Conservation (phyloP, 2,329 filamentous ascomycete genomes). For the Orbilia ellipsospora region DNA sequence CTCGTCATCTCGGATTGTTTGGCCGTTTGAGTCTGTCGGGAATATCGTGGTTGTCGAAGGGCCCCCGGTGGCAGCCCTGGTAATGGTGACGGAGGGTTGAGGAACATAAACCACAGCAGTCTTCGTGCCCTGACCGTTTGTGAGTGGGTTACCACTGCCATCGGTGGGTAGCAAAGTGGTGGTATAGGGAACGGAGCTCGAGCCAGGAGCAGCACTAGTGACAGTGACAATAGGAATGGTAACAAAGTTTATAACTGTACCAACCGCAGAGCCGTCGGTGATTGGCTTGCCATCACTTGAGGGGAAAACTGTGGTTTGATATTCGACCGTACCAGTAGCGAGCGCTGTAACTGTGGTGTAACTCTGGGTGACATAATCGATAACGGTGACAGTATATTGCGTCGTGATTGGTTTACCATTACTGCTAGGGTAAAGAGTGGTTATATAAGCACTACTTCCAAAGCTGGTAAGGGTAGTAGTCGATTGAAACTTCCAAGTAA, state of each 20-base stretch:
- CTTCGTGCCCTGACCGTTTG: constrained; percentile 3
- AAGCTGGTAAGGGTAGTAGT: neutral
- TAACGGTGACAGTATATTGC: constrained; percentile 1
- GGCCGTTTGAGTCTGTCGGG: constrained; percentile 2
- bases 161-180: neutral
- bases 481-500: neutral
- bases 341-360: neutral
- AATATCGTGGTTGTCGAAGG: constrained; percentile 4
- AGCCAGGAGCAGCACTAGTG: neutral
- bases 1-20: neutral
- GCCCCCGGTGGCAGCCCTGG: neutral
- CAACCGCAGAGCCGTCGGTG: constrained; percentile 1
- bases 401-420: neutral
- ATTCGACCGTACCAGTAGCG: neutral
- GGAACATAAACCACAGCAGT: constrained; percentile 4
- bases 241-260: neutral
- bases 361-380: neutral
- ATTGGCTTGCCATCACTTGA: neutral
- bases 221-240: neutral
- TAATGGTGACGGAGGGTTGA: neutral
- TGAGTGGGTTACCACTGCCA: constrained; percentile 2
- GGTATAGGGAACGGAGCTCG: neutral
- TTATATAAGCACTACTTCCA: neutral
- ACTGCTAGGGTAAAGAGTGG: constrained; percentile 12
- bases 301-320: constrained; percentile 3